A percentile compares a stretch with the other conserved stretches of the same genome.
These are phyloP conservation scores for Xylariaceae sp. DNA, from an alignment of 2,329 filamentous ascomycete genomes.

Conservation along the genomic window DNA sequence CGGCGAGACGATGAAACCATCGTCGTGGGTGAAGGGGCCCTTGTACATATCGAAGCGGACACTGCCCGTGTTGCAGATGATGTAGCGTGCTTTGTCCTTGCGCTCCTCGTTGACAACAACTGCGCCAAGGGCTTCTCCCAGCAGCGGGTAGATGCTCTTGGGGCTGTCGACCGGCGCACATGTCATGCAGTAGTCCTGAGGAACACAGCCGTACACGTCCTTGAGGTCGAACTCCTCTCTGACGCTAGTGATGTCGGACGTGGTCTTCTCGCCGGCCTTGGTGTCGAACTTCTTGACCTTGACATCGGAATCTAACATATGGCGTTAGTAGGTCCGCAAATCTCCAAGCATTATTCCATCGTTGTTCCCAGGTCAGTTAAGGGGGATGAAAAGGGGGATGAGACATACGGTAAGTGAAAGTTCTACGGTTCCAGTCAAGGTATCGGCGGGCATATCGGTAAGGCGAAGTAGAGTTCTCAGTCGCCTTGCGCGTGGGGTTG, in stretches of 20 bases:
- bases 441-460: slow-evolving; percentile 54
- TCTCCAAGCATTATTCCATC: not conserved
- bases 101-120: slow-evolving; percentile 49
- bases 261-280: slow-evolving; percentile 41
- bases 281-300: slow-evolving; percentile 47
- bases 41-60: slow-evolving; percentile 59
- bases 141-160: slow-evolving; percentile 51
- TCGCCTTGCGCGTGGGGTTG: slow-evolving; percentile 38
- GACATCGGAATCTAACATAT: slow-evolving; percentile 40
- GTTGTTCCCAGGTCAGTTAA: not conserved
- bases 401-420: slow-evolving; percentile 50
- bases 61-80: slow-evolving; percentile 56
- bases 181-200: slow-evolving; percentile 52
- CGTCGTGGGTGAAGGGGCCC: slow-evolving; percentile 54
- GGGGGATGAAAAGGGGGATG: not conserved
- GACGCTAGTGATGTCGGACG: slow-evolving; percentile 44
- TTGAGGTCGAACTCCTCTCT: slow-evolving; percentile 52
- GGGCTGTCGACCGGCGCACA: slow-evolving; percentile 49
- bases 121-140: slow-evolving; percentile 46
- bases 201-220: slow-evolving; percentile 54
- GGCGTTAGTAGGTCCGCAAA: not conserved
- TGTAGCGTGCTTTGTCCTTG: slow-evolving; percentile 46
- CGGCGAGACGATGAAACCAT: slow-evolving; percentile 51
- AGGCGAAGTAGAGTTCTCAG: slow-evolving; percentile 34
- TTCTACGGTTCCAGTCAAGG: slow-evolving; percentile 63